phyloP scores from a whole-genome alignment of 345 rosid species.

The Balakata baccata region DNA sequence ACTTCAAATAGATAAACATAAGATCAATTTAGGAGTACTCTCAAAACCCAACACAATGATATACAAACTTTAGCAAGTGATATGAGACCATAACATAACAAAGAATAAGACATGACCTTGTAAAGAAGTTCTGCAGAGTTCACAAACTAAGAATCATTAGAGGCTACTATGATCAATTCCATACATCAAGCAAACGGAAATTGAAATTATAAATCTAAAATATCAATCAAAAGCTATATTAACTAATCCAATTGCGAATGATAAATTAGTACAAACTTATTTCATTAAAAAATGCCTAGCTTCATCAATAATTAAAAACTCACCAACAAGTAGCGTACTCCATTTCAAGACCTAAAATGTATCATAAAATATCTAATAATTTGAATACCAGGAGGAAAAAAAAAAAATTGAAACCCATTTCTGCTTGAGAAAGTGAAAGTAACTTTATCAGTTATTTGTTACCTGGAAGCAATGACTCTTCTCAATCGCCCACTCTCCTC shows the following conservation, averaged over 20 bases:
- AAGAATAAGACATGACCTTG: neutral
- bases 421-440: too few species aligned
- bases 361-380: neutral
- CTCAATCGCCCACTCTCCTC: conserved; percentile 84
- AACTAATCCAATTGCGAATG: neutral
- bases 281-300: neutral
- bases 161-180: neutral
- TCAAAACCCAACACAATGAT: neutral
- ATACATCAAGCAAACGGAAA: neutral
- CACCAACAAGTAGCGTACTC: neutral
- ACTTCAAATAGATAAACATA: too few species aligned
- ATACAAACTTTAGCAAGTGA: neutral
- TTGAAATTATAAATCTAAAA: neutral
- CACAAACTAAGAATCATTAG: neutral
- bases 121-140: neutral
- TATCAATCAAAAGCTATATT: neutral
- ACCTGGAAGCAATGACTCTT: conserved; percentile 78
- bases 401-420: too few species aligned
- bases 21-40: too few species aligned
- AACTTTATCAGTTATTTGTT: neutral
- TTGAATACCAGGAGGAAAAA: neutral
- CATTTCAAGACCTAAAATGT: neutral
- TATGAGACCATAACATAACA: neutral
- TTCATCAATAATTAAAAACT: neutral
- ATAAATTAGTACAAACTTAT: neutral